Evolutionary conservation across 345 rosid species (phyloP), one percentile per base, ranked within the genome.

Genomic region (Raphanus sativus): DNA sequence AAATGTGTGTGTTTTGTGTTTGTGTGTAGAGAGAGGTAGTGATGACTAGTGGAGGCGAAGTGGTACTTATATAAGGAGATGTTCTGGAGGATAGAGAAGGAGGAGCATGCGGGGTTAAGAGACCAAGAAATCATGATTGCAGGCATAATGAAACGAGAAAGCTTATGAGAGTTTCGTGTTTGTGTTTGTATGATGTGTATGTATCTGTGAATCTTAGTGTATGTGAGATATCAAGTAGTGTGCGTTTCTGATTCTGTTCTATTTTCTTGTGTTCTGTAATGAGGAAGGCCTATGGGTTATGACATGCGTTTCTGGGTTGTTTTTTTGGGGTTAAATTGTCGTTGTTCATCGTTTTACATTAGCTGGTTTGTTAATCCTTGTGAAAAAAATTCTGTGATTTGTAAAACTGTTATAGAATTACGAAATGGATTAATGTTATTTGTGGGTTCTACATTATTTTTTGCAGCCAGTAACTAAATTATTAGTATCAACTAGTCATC

Each of bases 61-160:
- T 29, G 76, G 80, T 76, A 80, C 81, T 83, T 85, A 82, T 84
- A n/a, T n/a, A n/a, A 85, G 82, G 84, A 67, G 82, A 64, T 74
- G 29, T 63, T 29, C 62, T 76, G 82, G 24, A 84, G 79, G 75
- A 58, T 86, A 69, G 73, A 25, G 81, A 64, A 78, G 76, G 38
- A 66, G 56, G 89, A 87, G 98, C 99, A 92, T 92, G 99, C 96
- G 94, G 94, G 97, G 88, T 86, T 89, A 85, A 89, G 97, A 91
- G 88, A 91, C 97, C 96, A 86, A 87, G 87, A 91, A 65, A 88
- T 89, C 91, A 96, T 96, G 87, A 96, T 96, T 90, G 90, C 80
- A 82, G 83, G 89, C 93, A 90, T 94, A 86, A 92, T 95, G 91
- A 88, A 85, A 83, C 82, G 85, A 89, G 85, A 82, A 85, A 83